phyloP scores from a whole-genome alignment of 208 protist species.

The Trypanosoma vivax region DNA sequence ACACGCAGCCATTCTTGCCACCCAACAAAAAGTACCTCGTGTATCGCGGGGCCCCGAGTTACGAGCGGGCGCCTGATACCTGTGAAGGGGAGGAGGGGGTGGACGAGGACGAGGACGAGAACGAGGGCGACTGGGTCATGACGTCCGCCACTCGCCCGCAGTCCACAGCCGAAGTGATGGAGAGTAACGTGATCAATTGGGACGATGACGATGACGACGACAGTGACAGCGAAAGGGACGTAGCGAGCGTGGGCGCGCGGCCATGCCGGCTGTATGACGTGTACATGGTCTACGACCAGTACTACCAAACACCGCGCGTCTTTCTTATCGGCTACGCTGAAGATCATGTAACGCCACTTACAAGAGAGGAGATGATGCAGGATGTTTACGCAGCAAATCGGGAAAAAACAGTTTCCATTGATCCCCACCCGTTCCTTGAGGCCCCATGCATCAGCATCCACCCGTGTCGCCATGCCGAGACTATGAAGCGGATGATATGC shows the following conservation, averaged over 20 bases:
- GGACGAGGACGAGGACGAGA: slow-evolving; percentile 10
- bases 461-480: slow-evolving; percentile 93
- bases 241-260: slow-evolving; percentile 13
- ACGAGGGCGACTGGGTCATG: slow-evolving; percentile 49
- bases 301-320: slow-evolving; percentile 94
- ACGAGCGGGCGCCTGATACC: slow-evolving; percentile 29
- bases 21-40: slow-evolving; percentile 96
- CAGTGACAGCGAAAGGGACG: slow-evolving; percentile 23
- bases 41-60: slow-evolving; percentile 57
- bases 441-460: slow-evolving; percentile 93
- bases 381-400: slow-evolving; percentile 96
- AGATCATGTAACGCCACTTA: slow-evolving; percentile 67
- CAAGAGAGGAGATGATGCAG: slow-evolving; percentile 90
- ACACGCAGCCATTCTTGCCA: slow-evolving; percentile 81
- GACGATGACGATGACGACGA: slow-evolving; percentile 44
- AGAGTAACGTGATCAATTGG: slow-evolving; percentile 47
- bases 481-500: slow-evolving; percentile 91
- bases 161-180: slow-evolving; percentile 6
- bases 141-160: slow-evolving; percentile 20
- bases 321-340: slow-evolving; percentile 93
- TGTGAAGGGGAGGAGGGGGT: neutral
- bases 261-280: slow-evolving; percentile 92
- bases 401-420: slow-evolving; percentile 96
- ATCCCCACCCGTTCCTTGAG: slow-evolving; percentile 80
- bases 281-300: slow-evolving; percentile 97